phyloP scores from a whole-genome alignment of 768 basidiomycete genomes.

The Suillus subaureus region DNA sequence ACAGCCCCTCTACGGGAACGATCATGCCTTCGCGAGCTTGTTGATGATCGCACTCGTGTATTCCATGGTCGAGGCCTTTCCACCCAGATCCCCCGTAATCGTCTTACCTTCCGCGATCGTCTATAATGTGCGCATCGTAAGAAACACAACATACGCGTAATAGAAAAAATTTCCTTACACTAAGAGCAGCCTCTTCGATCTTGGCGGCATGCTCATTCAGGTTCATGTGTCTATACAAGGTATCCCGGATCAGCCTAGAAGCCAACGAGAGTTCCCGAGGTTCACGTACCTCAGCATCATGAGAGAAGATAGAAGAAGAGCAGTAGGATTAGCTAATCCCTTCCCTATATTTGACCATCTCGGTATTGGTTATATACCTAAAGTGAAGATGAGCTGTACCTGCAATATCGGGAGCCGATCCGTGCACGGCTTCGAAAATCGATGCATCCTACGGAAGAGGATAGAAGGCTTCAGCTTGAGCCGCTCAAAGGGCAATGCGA shows the following conservation, averaged over 20 bases:
- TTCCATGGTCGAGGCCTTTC: slow-evolving; percentile 86
- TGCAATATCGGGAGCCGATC: slow-evolving; percentile 98
- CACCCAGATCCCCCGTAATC: slow-evolving; percentile 96
- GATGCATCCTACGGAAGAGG: slow-evolving; percentile 76
- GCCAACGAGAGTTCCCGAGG: slow-evolving; percentile 2
- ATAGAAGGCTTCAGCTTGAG: slow-evolving; percentile 19
- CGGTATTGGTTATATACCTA: slow-evolving; percentile 5
- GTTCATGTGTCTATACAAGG: slow-evolving; percentile 81
- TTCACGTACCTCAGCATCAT: slow-evolving; percentile 92
- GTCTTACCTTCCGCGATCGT: slow-evolving; percentile 96
- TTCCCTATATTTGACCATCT: slow-evolving; percentile 53
- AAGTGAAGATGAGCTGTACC: slow-evolving; percentile 47
- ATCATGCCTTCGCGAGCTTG: slow-evolving; percentile 51
- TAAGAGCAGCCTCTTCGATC: slow-evolving; percentile 90
- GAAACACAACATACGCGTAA: neutral
- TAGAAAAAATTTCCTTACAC: slow-evolving; percentile 53
- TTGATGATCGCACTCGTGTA: slow-evolving; percentile 87
- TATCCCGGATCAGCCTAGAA: slow-evolving; percentile 26
- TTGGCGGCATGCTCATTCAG: slow-evolving; percentile 78
- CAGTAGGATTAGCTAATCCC: slow-evolving; percentile 99
- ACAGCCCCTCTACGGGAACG: slow-evolving; percentile 2
- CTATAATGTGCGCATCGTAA: slow-evolving; percentile 41
- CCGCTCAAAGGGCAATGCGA: slow-evolving; percentile 13
- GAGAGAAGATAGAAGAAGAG: slow-evolving; percentile 87
- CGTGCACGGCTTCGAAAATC: slow-evolving; percentile 99